Percentiles rank a stretch among this genome's conserved stretches.
These are phyloP conservation scores for Aspergillus unguis DNA, from an alignment of 2,329 filamentous ascomycete species.

Conservation along the genomic window DNA sequence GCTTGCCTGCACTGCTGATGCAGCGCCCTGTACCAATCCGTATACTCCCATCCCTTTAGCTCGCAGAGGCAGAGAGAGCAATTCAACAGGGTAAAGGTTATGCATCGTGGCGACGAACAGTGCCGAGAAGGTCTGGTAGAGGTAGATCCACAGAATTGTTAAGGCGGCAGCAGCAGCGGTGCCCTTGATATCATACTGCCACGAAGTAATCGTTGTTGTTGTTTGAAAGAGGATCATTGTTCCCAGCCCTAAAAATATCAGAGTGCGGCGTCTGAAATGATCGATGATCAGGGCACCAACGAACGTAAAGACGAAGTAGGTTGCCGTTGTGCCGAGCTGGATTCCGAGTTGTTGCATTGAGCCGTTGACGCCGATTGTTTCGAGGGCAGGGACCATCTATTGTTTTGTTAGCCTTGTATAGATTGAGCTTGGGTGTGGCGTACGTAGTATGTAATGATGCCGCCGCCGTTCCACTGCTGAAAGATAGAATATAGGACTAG, in stretches of 20 bases:
- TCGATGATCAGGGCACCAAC: constrained; percentile 45
- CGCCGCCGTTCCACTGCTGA: constrained; percentile 48
- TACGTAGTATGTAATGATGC: constrained; percentile 46
- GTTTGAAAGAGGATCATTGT: constrained; percentile 47
- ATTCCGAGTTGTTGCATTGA: constrained; percentile 42
- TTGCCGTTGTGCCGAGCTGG: constrained; percentile 43
- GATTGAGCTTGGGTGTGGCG: constrained; percentile 3
- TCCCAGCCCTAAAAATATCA: constrained; percentile 45
- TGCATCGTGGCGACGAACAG: constrained; percentile 49
- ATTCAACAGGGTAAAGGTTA: constrained; percentile 47
- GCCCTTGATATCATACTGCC: constrained; percentile 40
- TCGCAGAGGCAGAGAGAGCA: constrained; percentile 44
- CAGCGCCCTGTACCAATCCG: constrained; percentile 44
- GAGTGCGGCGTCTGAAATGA: constrained; percentile 41
- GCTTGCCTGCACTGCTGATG: constrained; percentile 28
- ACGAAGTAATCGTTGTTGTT: constrained; percentile 48
- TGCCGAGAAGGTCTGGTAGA: constrained; percentile 49
- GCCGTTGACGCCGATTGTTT: constrained; percentile 42
- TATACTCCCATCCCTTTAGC: constrained; percentile 49
- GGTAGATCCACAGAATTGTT: constrained; percentile 48
- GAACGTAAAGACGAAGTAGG: constrained; percentile 47
- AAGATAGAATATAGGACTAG: constrained; percentile 47
- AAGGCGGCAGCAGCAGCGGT: constrained; percentile 38
- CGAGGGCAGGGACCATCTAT: constrained; percentile 29
- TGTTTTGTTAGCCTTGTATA: not conserved